Evolutionary conservation across 331 rosid species (phyloP).

Genomic region (Rosa hybrid): DNA sequence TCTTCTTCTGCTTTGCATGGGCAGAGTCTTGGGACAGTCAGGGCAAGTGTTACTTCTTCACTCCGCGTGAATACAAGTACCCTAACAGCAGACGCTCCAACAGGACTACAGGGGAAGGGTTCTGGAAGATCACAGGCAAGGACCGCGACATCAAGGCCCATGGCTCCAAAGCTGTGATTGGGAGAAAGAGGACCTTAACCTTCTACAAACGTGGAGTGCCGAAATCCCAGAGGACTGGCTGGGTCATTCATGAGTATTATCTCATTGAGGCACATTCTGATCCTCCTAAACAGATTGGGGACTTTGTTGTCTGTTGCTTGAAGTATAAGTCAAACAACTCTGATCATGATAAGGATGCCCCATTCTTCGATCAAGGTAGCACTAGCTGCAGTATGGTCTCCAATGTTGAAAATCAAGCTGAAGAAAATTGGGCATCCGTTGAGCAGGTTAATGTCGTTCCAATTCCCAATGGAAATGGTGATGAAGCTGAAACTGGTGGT

Average conservation of each 20-base stretch:
- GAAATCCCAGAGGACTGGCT: constrained; percentile 24
- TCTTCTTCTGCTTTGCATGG: not conserved
- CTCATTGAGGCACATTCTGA: not conserved
- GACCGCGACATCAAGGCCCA: constrained; percentile 22
- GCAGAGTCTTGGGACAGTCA: constrained; percentile 8
- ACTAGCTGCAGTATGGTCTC: not conserved
- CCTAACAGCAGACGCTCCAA: constrained; percentile 31
- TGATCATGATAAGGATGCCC: constrained; percentile 1
- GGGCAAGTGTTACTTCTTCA: constrained; percentile 50
- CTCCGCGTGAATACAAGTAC: constrained; percentile 35
- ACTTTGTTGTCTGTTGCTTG: constrained; percentile 15
- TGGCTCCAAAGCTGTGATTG: constrained; percentile 39
- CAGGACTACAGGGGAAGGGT: constrained; percentile 48
- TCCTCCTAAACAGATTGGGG: constrained; percentile 4
- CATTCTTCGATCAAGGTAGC: not conserved
- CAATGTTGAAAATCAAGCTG: not conserved
- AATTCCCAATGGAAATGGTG: not conserved
- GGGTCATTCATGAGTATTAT: constrained; percentile 60
- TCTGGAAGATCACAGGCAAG: constrained; percentile 56
- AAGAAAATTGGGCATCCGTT: not conserved
- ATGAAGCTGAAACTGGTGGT: not conserved
- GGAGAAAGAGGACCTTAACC: constrained; percentile 55
- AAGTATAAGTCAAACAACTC: constrained; percentile 8
- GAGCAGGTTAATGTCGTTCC: not conserved
- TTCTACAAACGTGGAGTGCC: constrained; percentile 36